Evolutionary conservation across 306 rosid species (phyloP).

Genomic region (Ceratonia siliqua): DNA sequence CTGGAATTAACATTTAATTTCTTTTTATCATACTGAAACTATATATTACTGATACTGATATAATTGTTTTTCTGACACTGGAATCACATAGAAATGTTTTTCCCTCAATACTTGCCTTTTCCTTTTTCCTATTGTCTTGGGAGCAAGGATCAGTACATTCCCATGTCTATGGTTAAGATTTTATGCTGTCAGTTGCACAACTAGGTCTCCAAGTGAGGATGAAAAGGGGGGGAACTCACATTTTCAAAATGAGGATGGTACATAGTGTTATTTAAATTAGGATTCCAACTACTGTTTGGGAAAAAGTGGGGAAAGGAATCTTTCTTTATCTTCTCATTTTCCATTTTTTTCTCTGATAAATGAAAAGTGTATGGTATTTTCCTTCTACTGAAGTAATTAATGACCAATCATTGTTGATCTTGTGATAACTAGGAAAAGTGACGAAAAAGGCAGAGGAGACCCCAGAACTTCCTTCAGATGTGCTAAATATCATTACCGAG

Average conservation of each 20-base stretch:
- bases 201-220: not conserved
- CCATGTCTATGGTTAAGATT: not conserved
- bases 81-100: not conserved
- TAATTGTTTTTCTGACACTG: not conserved
- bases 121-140: not conserved
- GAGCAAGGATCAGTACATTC: not conserved
- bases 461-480: constrained; percentile 12
- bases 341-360: not conserved
- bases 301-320: not conserved
- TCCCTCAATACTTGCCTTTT: not conserved
- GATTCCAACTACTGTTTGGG: not conserved
- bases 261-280: not conserved
- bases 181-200: not conserved
- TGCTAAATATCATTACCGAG: not conserved
- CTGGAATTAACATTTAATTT: not conserved
- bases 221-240: no score
- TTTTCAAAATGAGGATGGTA: not conserved
- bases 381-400: not conserved
- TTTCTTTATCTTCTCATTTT: not conserved
- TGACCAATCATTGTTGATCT: not conserved
- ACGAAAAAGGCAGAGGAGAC: not conserved
- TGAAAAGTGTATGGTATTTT: not conserved
- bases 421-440: constrained; percentile 14
- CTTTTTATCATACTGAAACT: no score
- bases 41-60: no score